phyloP scores from a whole-genome alignment of 495 filamentous ascomycete genomes.

The Hypoxylon intermedium region DNA sequence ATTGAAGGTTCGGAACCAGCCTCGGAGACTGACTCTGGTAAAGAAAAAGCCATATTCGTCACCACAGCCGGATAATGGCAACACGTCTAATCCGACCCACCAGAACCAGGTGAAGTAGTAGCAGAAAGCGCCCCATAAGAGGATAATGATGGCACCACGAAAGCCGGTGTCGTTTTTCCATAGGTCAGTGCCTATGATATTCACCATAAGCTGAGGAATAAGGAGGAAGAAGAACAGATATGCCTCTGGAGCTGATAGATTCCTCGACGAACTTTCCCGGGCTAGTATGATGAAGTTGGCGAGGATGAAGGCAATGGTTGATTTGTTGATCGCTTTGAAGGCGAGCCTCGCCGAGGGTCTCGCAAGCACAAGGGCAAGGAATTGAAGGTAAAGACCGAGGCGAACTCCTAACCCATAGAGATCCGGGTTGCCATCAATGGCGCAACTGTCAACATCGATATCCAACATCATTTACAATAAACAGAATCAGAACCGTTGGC shows the following conservation, averaged over 20 bases:
- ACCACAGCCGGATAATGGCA: constrained; percentile 13
- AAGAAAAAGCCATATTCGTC: constrained; percentile 38
- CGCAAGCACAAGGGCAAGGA: constrained; percentile 35
- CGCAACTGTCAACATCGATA: neutral
- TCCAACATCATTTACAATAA: constrained; percentile 1
- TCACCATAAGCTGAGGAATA: constrained; percentile 9
- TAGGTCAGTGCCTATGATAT: constrained; percentile 3
- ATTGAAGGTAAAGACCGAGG: constrained; percentile 50
- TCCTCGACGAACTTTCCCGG: constrained; percentile 7
- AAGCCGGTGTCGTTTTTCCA: neutral
- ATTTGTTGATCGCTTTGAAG: constrained; percentile 18
- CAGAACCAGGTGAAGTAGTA: constrained; percentile 31
- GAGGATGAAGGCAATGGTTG: constrained; percentile 22
- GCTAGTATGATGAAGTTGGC: constrained; percentile 20
- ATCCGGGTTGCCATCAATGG: constrained; percentile 44
- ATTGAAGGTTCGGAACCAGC: constrained; percentile 38
- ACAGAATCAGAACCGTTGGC: neutral
- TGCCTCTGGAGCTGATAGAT: constrained; percentile 19
- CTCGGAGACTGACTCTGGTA: constrained; percentile 26
- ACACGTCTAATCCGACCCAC: constrained; percentile 28
- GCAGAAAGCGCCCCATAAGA: constrained; percentile 9
- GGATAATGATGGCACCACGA: constrained; percentile 1
- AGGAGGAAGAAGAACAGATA: constrained; percentile 24
- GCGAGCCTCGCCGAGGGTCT: constrained; percentile 12
- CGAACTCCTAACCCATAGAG: constrained; percentile 52